A percentile compares a stretch with the other conserved stretches of the same genome.
Conservation (phyloP, 2,329 filamentous ascomycete species). For the Fusarium nematophilum region DNA sequence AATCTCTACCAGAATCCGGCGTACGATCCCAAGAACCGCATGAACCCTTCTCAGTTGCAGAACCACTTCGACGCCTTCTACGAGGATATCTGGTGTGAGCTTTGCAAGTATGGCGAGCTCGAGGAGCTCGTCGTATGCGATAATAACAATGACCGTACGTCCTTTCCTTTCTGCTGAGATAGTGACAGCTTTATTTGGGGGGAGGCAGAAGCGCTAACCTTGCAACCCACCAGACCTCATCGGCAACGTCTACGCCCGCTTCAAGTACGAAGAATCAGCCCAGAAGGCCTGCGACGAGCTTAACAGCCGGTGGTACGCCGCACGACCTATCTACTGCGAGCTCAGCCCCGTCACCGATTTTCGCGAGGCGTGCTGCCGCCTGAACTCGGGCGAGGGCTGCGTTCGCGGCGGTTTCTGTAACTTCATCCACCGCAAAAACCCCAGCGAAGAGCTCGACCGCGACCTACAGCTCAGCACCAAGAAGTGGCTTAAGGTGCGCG, state of each 20-base stretch:
- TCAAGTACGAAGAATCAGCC: constrained; percentile 99
- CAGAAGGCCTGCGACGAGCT: constrained; percentile 94
- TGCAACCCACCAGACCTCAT: constrained; percentile 76
- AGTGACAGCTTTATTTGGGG: neutral
- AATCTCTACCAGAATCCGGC: constrained; percentile 99
- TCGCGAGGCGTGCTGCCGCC: constrained; percentile 93
- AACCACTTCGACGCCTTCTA: constrained; percentile 99
- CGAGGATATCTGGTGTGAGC: constrained; percentile 99
- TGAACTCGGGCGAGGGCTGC: constrained; percentile 95
- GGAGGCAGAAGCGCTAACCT: constrained; percentile 41
- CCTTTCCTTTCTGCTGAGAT: constrained; percentile 26
- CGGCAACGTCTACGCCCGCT: constrained; percentile 98
- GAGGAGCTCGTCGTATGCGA: constrained; percentile 99
- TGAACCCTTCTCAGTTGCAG: constrained; percentile 95
- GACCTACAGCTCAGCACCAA: constrained; percentile 91
- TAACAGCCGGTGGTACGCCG: constrained; percentile 97
- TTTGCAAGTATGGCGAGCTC: constrained; percentile 98
- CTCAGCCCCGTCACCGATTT: constrained; percentile 97
- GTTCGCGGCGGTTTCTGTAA: constrained; percentile 98
- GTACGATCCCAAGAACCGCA: constrained; percentile 95
- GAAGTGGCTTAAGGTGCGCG: constrained; percentile 92
- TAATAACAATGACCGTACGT: constrained; percentile 96
- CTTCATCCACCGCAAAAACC: constrained; percentile 98
- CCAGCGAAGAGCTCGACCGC: constrained; percentile 85
- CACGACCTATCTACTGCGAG: constrained; percentile 97